A percentile compares a stretch with the other conserved stretches of the same genome.
Conservation (phyloP, 2,329 filamentous ascomycete genomes). For the Aspergillus aculeatinus region DNA sequence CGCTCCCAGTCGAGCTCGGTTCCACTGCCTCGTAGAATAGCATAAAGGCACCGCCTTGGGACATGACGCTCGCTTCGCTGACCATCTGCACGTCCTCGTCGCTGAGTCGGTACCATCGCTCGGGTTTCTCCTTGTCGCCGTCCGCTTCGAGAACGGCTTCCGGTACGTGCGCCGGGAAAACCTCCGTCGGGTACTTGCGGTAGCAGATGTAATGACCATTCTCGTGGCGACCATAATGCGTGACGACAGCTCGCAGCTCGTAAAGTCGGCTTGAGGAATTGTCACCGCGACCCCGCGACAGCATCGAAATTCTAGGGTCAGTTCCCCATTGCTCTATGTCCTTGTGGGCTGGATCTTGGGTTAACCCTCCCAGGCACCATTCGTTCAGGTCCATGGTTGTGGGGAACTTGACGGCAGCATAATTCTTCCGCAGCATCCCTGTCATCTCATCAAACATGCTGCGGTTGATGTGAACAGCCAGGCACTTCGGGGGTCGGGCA, state of each 20-base stretch:
- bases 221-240: slow-evolving; percentile 86
- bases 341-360: slow-evolving; percentile 30
- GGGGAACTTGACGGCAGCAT: slow-evolving; percentile 75
- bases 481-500: slow-evolving; percentile 73
- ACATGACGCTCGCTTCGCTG: slow-evolving; percentile 69
- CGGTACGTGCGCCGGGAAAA: slow-evolving; percentile 34
- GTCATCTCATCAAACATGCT: slow-evolving; percentile 86
- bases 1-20: not conserved
- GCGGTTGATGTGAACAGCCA: slow-evolving; percentile 86
- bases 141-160: slow-evolving; percentile 34
- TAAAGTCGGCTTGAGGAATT: slow-evolving; percentile 58
- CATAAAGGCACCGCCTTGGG: slow-evolving; percentile 88
- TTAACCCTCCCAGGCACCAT: slow-evolving; percentile 74
- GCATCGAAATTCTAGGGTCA: slow-evolving; percentile 70
- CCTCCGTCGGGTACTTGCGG: slow-evolving; percentile 61
- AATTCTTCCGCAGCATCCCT: slow-evolving; percentile 78
- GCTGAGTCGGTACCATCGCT: slow-evolving; percentile 86
- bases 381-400: slow-evolving; percentile 69
- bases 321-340: slow-evolving; percentile 67
- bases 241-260: slow-evolving; percentile 77
- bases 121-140: slow-evolving; percentile 37
- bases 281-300: slow-evolving; percentile 58
- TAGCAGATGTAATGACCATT: slow-evolving; percentile 97
- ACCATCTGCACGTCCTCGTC: slow-evolving; percentile 80
- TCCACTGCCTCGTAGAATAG: slow-evolving; percentile 85